Base-by-base conservation (phyloP, 208 protist genomes). In the Crithidia brevicula region DNA sequence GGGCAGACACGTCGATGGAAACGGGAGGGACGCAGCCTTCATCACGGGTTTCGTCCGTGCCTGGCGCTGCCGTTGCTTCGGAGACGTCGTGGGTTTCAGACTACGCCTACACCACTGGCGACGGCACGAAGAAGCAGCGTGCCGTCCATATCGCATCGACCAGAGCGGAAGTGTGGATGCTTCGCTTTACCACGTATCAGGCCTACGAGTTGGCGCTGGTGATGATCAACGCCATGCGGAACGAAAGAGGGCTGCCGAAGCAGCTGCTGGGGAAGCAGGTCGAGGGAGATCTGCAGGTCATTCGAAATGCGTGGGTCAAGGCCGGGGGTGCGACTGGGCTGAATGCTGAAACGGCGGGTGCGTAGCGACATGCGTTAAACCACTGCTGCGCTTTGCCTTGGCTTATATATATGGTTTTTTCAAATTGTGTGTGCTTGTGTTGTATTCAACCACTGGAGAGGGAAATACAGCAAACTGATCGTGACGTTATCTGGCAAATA, bases 151-250 rank as follows among this genome's bases (percentile, higher is more conserved):
- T 1, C 10, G 5, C 5, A 23, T 3, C 22, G 10, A 6, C 10
- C 15, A 0, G 4, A 13, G 11, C 9, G 1, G 56, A 62, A 40
- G 56, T 50, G 22, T 62, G 56, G 56, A 62, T 62, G 56, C 18
- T 62, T 7, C 56, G 38, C 40, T 62, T 62, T 22, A 62, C 56
- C 22, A 36, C 56, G 9, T 50, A 49, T 18, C 56, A 62, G 38
- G 28, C 56, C 22, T 62, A 62, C 56, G 56, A 49, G 25, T 25
- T 62, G 13, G 34, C 40, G 5, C 56, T 62, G n/a, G 9, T 25
- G 25, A 33, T 62, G 5, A 47, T 62, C 15, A 4, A 13, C 7
- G 38, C 56, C 13, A 62, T 62, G 36, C 42, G 15, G 16, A 11
- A 20, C 25, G 56, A 13, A 36, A 49, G 30, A 7, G 56, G 34